Evolutionary conservation across 352 stramenopile species (phyloP).

Genomic region (Globisporangium paroecandrum): DNA sequence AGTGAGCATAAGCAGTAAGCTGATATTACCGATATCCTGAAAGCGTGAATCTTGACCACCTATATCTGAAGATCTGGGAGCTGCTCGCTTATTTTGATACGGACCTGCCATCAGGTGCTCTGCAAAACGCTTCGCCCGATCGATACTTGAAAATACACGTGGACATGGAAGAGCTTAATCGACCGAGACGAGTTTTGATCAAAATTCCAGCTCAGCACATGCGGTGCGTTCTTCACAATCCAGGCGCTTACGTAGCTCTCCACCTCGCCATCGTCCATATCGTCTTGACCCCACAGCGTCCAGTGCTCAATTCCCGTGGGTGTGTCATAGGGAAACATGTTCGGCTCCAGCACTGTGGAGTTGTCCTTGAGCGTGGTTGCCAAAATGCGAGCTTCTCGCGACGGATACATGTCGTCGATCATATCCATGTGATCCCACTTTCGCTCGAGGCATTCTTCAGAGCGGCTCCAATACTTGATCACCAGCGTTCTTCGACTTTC

Average conservation of each 20-base stretch:
- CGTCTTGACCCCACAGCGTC: conserved; percentile 25
- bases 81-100: background rate
- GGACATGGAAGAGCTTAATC: conserved; percentile 35
- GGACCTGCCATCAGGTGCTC: background rate
- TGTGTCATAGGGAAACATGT: conserved; percentile 32
- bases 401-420: conserved; percentile 16
- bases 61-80: background rate
- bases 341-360: conserved; percentile 23
- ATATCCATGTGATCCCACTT: conserved; percentile 32
- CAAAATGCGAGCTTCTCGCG: conserved; percentile 28
- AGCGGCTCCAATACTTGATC: conserved; percentile 30
- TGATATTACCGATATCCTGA: background rate
- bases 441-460: conserved; percentile 26
- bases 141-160: conserved; percentile 29
- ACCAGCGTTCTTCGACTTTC: conserved; percentile 15
- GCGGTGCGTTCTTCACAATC: conserved; percentile 22
- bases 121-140: background rate
- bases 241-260: conserved; percentile 23
- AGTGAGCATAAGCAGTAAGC: too few relatives aligned
- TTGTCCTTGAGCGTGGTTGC: conserved; percentile 18
- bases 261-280: conserved; percentile 21
- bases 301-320: conserved; percentile 28
- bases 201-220: conserved; percentile 31
- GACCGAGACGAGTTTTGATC: conserved; percentile 29
- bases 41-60: background rate